Conservation (phyloP, 2,329 filamentous ascomycete species). For the Aspergillus bombycis region DNA sequence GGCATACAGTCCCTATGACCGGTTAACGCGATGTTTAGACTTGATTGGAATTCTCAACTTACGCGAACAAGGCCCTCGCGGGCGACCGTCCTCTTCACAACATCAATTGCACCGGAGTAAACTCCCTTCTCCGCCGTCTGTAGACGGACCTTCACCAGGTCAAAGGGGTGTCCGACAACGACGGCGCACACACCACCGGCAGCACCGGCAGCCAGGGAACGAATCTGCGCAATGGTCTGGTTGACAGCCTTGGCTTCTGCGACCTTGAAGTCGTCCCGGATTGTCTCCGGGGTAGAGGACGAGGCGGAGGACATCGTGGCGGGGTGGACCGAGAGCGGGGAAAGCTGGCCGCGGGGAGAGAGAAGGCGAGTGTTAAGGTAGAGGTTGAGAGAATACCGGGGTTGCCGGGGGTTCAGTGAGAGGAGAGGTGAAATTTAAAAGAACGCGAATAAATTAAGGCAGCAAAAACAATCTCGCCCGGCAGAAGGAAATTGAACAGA, state of each 20-base stretch:
- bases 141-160: constrained; percentile 94
- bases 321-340: constrained; percentile 14
- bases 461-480: neutral
- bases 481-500: neutral
- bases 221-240: constrained; percentile 64
- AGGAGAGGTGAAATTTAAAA: neutral
- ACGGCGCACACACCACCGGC: constrained; percentile 95
- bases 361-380: constrained; percentile 3
- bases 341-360: constrained; percentile 5
- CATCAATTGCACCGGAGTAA: constrained; percentile 87
- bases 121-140: constrained; percentile 95
- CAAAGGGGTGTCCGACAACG: constrained; percentile 92
- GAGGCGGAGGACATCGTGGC: constrained; percentile 35
- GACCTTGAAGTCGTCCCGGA: constrained; percentile 34
- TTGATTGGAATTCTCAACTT: constrained; percentile 20
- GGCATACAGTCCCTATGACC: constrained; percentile 78
- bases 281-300: constrained; percentile 31
- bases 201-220: constrained; percentile 84
- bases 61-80: constrained; percentile 74
- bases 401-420: neutral
- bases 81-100: constrained; percentile 84
- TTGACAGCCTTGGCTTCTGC: constrained; percentile 37
- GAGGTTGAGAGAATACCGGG: neutral
- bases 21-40: constrained; percentile 11
- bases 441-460: neutral